Conservation (phyloP, 208 protist species). For the Acanthamoeba healyi region DNA sequence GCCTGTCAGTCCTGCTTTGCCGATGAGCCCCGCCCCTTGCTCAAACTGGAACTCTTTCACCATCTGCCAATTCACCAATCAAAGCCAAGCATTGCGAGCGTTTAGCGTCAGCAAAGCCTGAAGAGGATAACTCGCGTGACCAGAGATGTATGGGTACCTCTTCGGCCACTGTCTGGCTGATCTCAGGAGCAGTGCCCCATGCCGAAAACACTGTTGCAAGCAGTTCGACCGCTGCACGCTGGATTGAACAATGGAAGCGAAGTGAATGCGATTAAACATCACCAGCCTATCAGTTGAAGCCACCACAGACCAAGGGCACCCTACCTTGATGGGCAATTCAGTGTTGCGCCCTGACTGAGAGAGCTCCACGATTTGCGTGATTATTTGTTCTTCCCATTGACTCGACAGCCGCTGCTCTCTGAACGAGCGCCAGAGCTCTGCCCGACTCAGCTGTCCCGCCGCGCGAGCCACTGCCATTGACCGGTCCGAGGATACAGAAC, state of each 20-base stretch:
- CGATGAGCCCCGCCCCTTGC: background rate
- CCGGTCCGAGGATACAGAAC: background rate
- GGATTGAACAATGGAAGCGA: background rate
- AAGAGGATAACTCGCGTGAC: background rate
- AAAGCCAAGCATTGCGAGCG: no score
- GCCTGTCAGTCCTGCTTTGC: background rate
- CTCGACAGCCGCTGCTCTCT: background rate
- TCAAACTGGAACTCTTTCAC: conserved; percentile 10
- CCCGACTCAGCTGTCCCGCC: background rate
- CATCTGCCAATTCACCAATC: background rate
- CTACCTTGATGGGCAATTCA: background rate
- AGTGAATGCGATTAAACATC: background rate
- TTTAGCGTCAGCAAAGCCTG: background rate
- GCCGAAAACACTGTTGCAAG: background rate
- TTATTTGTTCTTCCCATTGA: background rate
- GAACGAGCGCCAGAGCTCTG: background rate
- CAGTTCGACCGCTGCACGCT: background rate
- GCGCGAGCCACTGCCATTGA: background rate
- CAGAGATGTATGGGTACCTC: background rate
- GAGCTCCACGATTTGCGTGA: background rate
- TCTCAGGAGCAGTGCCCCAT: background rate
- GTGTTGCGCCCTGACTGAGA: background rate
- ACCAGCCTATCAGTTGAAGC: no score
- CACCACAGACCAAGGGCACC: background rate
- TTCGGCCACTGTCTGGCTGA: background rate